A percentile compares a stretch with the other conserved stretches of the same genome.
These are phyloP conservation scores for Apiospora sp. DNA, from an alignment of 2,329 filamentous ascomycete genomes.

Conservation along the genomic window DNA sequence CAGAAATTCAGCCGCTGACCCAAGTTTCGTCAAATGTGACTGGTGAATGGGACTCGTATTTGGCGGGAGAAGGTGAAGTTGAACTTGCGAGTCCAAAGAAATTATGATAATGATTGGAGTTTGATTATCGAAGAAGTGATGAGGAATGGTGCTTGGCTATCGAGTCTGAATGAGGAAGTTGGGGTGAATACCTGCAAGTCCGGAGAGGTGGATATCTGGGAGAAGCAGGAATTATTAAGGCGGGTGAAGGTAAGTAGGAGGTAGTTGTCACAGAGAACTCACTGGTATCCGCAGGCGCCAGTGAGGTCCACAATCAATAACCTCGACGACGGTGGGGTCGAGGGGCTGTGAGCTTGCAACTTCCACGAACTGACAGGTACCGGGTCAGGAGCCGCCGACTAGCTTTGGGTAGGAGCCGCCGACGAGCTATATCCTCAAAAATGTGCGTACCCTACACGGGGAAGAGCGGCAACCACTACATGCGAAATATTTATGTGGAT, in stretches of 20 bases:
- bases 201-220: background rate
- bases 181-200: background rate
- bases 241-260: background rate
- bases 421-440: background rate
- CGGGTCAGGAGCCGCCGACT: no score
- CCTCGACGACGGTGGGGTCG: background rate
- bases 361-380: background rate
- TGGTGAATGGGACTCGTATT: background rate
- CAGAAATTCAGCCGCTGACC: background rate
- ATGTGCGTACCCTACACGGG: background rate
- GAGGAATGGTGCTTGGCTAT: no score
- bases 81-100: no score
- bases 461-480: background rate
- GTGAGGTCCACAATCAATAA: background rate
- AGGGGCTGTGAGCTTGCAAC: background rate
- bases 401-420: background rate
- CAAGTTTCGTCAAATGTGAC: background rate
- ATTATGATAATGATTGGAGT: no score
- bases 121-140: no score
- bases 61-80: no score
- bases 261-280: background rate
- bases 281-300: background rate
- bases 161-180: background rate
- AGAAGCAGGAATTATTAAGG: background rate
- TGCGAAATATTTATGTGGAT: no score